Percentiles rank a stretch among this genome's conserved stretches.
phyloP scores from a whole-genome alignment of 2,329 filamentous ascomycete species.

The Exophiala oligosperma region DNA sequence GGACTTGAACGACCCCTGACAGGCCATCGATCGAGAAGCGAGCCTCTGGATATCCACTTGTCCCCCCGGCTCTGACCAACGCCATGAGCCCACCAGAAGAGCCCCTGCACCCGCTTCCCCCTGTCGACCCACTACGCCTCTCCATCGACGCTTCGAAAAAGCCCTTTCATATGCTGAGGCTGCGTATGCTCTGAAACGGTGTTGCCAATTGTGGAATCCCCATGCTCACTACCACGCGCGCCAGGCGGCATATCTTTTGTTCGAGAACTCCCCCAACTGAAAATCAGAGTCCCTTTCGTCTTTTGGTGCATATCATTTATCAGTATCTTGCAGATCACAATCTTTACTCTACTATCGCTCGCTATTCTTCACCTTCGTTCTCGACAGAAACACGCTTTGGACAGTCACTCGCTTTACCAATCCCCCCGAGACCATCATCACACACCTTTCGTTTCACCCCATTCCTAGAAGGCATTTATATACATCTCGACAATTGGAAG shows the following conservation, averaged over 20 bases:
- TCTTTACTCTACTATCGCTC: constrained; percentile 9
- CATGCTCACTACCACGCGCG: constrained; percentile 14
- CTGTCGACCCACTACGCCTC: constrained; percentile 1
- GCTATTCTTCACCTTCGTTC: constrained; percentile 14
- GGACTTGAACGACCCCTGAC: not conserved
- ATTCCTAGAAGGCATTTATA: not conserved
- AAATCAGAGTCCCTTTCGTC: constrained; percentile 12
- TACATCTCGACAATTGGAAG: too few species aligned
- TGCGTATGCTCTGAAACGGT: constrained; percentile 19
- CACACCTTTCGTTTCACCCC: not conserved
- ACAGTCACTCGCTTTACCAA: constrained; percentile 11
- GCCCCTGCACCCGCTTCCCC: not conserved
- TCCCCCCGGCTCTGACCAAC: constrained; percentile 2
- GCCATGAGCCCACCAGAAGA: constrained; percentile 10
- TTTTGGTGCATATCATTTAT: constrained; percentile 12
- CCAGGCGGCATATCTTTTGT: constrained; percentile 2
- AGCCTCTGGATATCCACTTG: not conserved
- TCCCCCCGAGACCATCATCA: not conserved
- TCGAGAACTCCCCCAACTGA: constrained; percentile 17
- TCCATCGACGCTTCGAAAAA: constrained; percentile 4
- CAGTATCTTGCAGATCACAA: not conserved
- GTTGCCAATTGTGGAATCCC: constrained; percentile 11
- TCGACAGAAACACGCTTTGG: not conserved
- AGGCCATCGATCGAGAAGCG: constrained; percentile 6
- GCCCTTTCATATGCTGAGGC: constrained; percentile 8